Percentiles rank a stretch among this genome's conserved stretches.
These are phyloP conservation scores for Pleurotus ostreatus DNA, from an alignment of 768 basidiomycete genomes.

Conservation along the genomic window DNA sequence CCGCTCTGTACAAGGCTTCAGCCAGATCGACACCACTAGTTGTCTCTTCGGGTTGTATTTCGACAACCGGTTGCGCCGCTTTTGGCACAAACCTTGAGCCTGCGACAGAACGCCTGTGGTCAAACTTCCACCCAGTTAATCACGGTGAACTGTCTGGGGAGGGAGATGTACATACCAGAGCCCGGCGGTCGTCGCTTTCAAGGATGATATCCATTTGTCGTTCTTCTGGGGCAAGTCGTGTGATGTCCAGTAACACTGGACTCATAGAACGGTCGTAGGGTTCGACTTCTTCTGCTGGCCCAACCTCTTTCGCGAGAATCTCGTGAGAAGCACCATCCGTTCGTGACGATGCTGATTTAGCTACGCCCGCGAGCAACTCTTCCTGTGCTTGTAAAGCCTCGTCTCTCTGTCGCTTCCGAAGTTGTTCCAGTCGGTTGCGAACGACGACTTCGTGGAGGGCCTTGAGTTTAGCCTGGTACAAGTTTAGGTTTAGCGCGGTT, in stretches of 20 bases:
- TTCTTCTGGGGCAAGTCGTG: slow-evolving; percentile 69
- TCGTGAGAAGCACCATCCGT: slow-evolving; percentile 20
- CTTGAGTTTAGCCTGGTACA: slow-evolving; percentile 78
- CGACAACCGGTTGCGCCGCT: slow-evolving; percentile 53
- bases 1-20: slow-evolving; percentile 86
- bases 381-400: slow-evolving; percentile 93
- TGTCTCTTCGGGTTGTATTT: slow-evolving; percentile 53
- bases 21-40: slow-evolving; percentile 70
- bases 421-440: slow-evolving; percentile 91
- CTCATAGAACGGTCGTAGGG: slow-evolving; percentile 86
- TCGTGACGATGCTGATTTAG: slow-evolving; percentile 46
- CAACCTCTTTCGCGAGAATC: slow-evolving; percentile 20
- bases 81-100: slow-evolving; percentile 88
- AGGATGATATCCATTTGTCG: slow-evolving; percentile 75
- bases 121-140: slow-evolving; percentile 44
- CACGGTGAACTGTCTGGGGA: too few relatives aligned
- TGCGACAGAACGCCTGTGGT: slow-evolving; percentile 76
- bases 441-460: slow-evolving; percentile 94
- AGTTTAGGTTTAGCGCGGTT: slow-evolving; percentile 9
- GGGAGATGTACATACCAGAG: too few relatives aligned
- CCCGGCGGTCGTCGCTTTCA: slow-evolving; percentile 57
- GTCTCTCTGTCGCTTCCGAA: slow-evolving; percentile 93
- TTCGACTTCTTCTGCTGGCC: slow-evolving; percentile 65
- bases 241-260: slow-evolving; percentile 70
- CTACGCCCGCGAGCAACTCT: slow-evolving; percentile 81